These are phyloP conservation scores for Tetrastigma voinierianum DNA, from an alignment of 164 flowering plant genomes.

Conservation along the genomic window DNA sequence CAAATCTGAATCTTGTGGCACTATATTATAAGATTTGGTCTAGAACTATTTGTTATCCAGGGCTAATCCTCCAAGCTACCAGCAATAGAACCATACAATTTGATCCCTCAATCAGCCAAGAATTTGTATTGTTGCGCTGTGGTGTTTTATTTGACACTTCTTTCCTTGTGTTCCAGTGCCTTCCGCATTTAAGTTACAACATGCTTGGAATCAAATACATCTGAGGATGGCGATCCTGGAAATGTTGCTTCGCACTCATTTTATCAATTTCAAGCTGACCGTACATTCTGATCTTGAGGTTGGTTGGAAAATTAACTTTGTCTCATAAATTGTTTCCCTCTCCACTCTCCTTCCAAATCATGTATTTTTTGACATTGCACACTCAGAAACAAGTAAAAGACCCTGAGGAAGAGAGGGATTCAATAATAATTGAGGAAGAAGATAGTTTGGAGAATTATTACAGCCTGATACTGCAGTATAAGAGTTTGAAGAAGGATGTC, in stretches of 20 bases:
- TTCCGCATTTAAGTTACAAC: slow-evolving; percentile 97
- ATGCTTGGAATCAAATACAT: slow-evolving; percentile 89
- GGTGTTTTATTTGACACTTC: slow-evolving; percentile 5
- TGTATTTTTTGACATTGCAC: neutral
- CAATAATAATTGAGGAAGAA: slow-evolving; percentile 90
- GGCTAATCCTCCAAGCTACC: too few relatives aligned
- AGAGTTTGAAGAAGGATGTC: slow-evolving; percentile 70
- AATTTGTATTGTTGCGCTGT: neutral
- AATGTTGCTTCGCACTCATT: slow-evolving; percentile 92
- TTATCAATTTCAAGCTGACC: slow-evolving; percentile 96
- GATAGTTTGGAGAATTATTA: slow-evolving; percentile 78
- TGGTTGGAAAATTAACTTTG: slow-evolving; percentile 18
- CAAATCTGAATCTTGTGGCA: too few relatives aligned
- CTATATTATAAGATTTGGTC: too few relatives aligned
- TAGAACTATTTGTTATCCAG: too few relatives aligned
- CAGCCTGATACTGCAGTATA: slow-evolving; percentile 65
- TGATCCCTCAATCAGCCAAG: too few relatives aligned
- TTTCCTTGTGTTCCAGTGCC: slow-evolving; percentile 56
- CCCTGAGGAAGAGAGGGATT: slow-evolving; percentile 85
- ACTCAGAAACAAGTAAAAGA: slow-evolving; percentile 77
- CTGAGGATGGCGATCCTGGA: slow-evolving; percentile 94
- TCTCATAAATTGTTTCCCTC: neutral
- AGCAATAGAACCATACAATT: too few relatives aligned
- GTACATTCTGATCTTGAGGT: slow-evolving; percentile 94
- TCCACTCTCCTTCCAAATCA: neutral